Conservation (phyloP, 495 filamentous ascomycete genomes). For the Pseudoneurospora amorphoporcata region DNA sequence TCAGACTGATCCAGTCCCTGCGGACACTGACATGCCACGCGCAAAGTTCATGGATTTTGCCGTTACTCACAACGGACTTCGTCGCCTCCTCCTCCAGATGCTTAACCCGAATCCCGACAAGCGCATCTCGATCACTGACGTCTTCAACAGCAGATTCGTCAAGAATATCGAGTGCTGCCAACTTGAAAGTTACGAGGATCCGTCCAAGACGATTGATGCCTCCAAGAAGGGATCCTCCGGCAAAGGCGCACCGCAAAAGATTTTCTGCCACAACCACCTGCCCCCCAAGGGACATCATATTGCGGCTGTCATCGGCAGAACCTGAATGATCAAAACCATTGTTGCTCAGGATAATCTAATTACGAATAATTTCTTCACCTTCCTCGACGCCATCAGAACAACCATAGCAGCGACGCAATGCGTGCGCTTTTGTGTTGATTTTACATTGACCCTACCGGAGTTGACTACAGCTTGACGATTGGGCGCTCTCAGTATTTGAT, state of each 20-base stretch:
- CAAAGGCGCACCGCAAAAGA: conserved; percentile 28
- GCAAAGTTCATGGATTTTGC: conserved; percentile 37
- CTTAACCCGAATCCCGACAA: conserved; percentile 58
- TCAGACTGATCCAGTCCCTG: conserved; percentile 33
- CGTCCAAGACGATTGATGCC: conserved; percentile 35
- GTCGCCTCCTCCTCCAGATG: conserved; percentile 62
- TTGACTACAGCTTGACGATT: not conserved
- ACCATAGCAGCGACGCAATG: not conserved
- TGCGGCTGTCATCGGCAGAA: not conserved
- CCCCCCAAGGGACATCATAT: conserved; percentile 26
- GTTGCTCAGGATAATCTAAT: not conserved
- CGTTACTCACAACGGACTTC: conserved; percentile 43
- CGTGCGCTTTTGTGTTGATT: not conserved
- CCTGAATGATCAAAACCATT: not conserved
- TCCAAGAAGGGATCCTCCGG: conserved; percentile 38
- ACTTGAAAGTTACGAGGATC: conserved; percentile 47
- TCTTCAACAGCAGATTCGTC: conserved; percentile 51
- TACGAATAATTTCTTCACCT: not conserved
- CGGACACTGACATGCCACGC: conserved; percentile 42
- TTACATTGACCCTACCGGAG: not conserved
- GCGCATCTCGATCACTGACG: conserved; percentile 53
- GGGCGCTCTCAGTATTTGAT: not conserved
- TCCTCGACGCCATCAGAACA: not conserved
- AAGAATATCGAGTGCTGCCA: conserved; percentile 64
- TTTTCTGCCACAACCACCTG: conserved; percentile 41